Evolutionary conservation across 176 grass and related monocot genomes (phyloP), one percentile per base, ranked within the genome.

Genomic region (Coix lacrymajobi): DNA sequence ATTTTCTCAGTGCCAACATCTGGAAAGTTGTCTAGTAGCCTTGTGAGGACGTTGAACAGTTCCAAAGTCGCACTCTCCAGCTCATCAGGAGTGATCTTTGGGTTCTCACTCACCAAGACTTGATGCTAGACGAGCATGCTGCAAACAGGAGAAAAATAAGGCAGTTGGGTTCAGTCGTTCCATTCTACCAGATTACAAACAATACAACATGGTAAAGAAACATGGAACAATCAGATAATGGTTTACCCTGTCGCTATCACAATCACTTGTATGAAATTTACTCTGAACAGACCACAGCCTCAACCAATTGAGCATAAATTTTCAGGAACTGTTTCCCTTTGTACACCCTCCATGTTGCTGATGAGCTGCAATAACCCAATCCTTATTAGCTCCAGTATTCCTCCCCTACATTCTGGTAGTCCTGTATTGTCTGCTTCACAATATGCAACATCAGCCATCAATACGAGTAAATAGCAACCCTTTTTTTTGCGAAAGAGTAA

Each of bases 111-210:
- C 49, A 92, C 34, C 71, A 98, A 72, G 17, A 99, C 86, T 78
- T 99, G 96, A 68, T 81, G 79, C 37, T 89, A 88, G 51, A 99
- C 89, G 80, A 99, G 90, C 87, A 90, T 83, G 84, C 96, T 99
- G 89, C 75, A 67, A 73, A 73, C 29, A 34, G 22, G 1, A 39
- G 15, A 62, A 41, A 37, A 44, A 16, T 25, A 63, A 48, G 14
- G 1, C 40, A 71, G 72, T 43, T 78, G 17, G 29, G 22, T n/a
- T 77, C 7, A 31, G 63, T 76, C 43, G 3, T 82, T 58, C 16
- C 0, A 37, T 79, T 67, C 7, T 61, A 26, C 22, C 19, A 52
- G 19, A 67, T 26, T n/a, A n/a, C 19, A 48, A 34, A 22, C 62
- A 43, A 1, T 25, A 60, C 34, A 45, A 68, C 34, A 36, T 56